A percentile compares a stretch with the other conserved stretches of the same genome.
Conservation (phyloP, 2,329 filamentous ascomycete species). For the Xylaria polymorpha region DNA sequence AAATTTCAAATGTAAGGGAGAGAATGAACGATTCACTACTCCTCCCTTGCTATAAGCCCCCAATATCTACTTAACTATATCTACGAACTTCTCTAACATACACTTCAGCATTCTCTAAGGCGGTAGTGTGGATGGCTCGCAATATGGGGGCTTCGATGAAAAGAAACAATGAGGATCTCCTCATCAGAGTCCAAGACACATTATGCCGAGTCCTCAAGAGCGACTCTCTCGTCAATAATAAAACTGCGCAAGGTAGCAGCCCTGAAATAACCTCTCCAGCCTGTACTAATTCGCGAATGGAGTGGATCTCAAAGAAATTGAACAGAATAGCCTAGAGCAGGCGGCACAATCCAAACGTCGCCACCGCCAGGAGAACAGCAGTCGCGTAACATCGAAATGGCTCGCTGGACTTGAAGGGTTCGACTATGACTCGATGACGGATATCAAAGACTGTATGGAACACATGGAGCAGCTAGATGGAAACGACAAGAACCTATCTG, state of each 20-base stretch:
- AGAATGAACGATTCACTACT: neutral
- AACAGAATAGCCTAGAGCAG: slow-evolving; percentile 6
- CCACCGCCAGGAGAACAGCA: neutral
- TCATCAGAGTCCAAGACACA: slow-evolving; percentile 3
- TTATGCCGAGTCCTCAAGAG: neutral
- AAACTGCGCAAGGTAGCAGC: neutral
- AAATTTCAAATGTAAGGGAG: neutral
- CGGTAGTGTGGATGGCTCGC: neutral
- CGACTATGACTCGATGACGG: slow-evolving; percentile 1
- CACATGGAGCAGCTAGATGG: slow-evolving; percentile 13
- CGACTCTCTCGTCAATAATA: neutral
- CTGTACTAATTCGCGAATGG: neutral
- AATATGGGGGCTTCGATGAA: slow-evolving; percentile 2
- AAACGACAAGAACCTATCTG: slow-evolving; percentile 8
- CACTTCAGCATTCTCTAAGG: neutral
- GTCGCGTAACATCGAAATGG: neutral
- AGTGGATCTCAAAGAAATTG: slow-evolving; percentile 10
- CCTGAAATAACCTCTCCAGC: neutral
- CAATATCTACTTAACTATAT: neutral
- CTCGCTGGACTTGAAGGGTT: neutral
- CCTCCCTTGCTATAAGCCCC: neutral
- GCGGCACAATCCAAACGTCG: neutral
- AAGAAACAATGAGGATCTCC: slow-evolving; percentile 1
- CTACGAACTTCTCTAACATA: neutral
- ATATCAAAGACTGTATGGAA: slow-evolving; percentile 5